Conservation (phyloP, 148 eudicot species). For the Spergularia bocconei region DNA sequence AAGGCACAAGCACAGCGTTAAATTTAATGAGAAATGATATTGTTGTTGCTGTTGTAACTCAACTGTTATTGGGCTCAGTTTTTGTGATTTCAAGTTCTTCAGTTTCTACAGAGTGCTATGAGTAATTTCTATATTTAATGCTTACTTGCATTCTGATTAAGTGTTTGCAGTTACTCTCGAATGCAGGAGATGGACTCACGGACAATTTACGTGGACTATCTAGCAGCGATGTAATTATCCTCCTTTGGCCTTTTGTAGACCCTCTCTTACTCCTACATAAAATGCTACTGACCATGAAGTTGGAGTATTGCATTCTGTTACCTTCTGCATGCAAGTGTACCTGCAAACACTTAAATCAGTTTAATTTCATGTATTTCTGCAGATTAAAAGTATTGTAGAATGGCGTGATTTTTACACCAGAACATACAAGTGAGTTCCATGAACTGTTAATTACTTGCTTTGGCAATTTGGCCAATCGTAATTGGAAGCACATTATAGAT, state of each 20-base stretch:
- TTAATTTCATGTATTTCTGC: slow-evolving; percentile 19
- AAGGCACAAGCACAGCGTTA: no score
- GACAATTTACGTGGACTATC: slow-evolving; percentile 70
- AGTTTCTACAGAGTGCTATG: neutral
- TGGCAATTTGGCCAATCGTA: neutral
- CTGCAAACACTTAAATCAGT: no score
- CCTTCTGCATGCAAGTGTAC: neutral
- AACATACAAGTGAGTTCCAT: slow-evolving; percentile 60
- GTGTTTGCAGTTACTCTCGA: slow-evolving; percentile 26
- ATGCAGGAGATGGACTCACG: slow-evolving; percentile 86
- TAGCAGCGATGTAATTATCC: slow-evolving; percentile 65
- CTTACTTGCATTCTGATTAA: slow-evolving; percentile 32
- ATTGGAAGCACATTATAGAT: neutral
- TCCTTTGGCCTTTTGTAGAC: neutral
- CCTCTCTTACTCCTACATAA: slow-evolving; percentile 7
- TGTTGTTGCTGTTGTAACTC: slow-evolving; percentile 1
- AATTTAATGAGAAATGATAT: neutral
- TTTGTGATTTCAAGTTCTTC: neutral
- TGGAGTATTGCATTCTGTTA: neutral
- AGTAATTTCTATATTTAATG: neutral
- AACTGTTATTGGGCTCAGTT: neutral
- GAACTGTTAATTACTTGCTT: neutral
- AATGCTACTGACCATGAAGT: neutral
- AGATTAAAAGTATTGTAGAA: slow-evolving; percentile 90
- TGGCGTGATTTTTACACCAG: slow-evolving; percentile 84